Conservation (phyloP, 1,284 basidiomycete genomes). For the Trametes polyzona region DNA sequence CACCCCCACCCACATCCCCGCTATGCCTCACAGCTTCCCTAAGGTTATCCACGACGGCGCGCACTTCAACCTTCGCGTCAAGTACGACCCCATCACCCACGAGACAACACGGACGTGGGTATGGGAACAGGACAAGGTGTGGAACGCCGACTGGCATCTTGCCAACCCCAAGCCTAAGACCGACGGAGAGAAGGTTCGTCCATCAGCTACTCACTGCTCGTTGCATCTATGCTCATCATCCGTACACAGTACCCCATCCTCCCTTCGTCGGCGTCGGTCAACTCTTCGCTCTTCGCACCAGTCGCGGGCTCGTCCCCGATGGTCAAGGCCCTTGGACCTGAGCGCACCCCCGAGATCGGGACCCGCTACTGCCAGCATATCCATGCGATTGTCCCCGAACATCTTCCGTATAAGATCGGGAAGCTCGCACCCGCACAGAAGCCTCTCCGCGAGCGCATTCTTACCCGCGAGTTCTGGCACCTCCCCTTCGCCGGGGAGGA, state of each 20-base stretch:
- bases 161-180: constrained; percentile 17
- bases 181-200: constrained; percentile 12
- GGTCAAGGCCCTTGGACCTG: not conserved
- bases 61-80: constrained; percentile 14
- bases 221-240: not conserved
- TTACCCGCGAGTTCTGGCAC: constrained; percentile 18
- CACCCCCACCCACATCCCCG: too few relatives aligned
- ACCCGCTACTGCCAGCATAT: constrained; percentile 20
- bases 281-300: constrained; percentile 7
- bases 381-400: constrained; percentile 18
- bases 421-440: constrained; percentile 17
- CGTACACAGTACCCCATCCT: constrained; percentile 15
- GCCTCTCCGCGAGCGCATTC: constrained; percentile 13
- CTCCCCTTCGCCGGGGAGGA: constrained; percentile 15
- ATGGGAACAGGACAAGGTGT: constrained; percentile 14
- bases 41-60: constrained; percentile 1
- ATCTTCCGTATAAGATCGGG: constrained; percentile 17
- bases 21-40: too few relatives aligned
- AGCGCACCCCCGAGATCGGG: constrained; percentile 11
- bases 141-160: constrained; percentile 4
- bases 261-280: constrained; percentile 7
- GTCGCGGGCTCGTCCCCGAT: not conserved
- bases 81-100: constrained; percentile 7
- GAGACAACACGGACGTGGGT: constrained; percentile 12
- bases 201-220: not conserved